Base-by-base conservation (phyloP, 2,329 filamentous ascomycete species). In the Aureobasidium sp. region DNA sequence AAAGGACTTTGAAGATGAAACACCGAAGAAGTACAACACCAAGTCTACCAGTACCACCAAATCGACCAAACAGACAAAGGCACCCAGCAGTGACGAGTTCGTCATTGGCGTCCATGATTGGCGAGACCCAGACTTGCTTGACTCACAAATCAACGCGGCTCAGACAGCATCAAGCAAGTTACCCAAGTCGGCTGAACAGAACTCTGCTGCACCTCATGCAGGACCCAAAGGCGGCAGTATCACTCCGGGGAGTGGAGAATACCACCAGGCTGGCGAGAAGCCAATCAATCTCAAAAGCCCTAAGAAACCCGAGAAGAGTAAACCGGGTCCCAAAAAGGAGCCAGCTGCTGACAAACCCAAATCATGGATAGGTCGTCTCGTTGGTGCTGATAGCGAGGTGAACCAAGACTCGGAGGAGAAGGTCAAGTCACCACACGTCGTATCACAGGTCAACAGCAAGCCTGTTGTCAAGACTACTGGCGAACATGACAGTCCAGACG, bases 51-150 rank as follows among this genome's bases (percentile, higher is more conserved):
- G 51, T 6, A 66, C 62, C 22, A 63, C 67, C 5, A 66, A 12
- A 67, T 66, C 63, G 61, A 64, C 62, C 1, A 64, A 64, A 25
- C 68, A 70, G 12, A 69, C 71, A n/a, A 60, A 60, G 17, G 72
- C 73, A 42, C 66, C 67, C 15, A 67, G 66, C 41, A 67, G 70
- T 11, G 87, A 91, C 71, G 84, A 82, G 62, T 93, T 92, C 71
- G 82, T 89, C 48, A 92, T 93, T 68, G 90, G 89, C n/a, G 85
- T 91, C 14, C 88, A 94, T 67, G 90, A 94, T 71, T 93, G 90
- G 90, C 83, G 89, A 67, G 90, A 94, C 71, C 87, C 89, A 6
- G 89, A 91, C 71, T 76, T 91, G 20, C 78, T 90, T 63, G 62
- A 65, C 25, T 42, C 58, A 39, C 63, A 63, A 41, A 44, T 53